Conservation (phyloP, 805 yeast genomes). For the Ogataea minuta region DNA sequence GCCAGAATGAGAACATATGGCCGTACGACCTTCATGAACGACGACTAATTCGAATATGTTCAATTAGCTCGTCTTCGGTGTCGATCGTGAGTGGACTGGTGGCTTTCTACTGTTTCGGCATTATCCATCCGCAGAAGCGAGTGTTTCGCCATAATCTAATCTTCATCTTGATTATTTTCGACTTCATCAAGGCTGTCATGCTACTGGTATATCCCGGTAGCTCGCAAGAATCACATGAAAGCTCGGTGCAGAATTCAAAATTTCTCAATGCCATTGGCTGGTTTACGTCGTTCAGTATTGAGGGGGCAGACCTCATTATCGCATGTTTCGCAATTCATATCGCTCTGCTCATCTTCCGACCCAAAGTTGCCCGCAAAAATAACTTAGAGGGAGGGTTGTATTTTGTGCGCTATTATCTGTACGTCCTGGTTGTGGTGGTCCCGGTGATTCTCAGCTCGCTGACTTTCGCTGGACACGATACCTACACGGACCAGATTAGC, state of each 20-base stretch:
- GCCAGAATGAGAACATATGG: slow-evolving; percentile 1
- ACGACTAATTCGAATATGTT: slow-evolving; percentile 36
- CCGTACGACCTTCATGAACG: slow-evolving; percentile 13
- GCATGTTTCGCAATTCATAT: slow-evolving; percentile 82
- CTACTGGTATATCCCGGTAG: slow-evolving; percentile 61
- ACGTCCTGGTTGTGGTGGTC: slow-evolving; percentile 52
- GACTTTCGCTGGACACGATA: slow-evolving; percentile 56
- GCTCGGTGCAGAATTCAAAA: slow-evolving; percentile 16
- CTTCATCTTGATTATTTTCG: slow-evolving; percentile 64
- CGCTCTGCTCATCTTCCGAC: slow-evolving; percentile 66
- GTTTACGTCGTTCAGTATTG: slow-evolving; percentile 75
- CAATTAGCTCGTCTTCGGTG: slow-evolving; percentile 47
- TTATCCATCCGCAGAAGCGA: slow-evolving; percentile 61
- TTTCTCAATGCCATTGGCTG: slow-evolving; percentile 73
- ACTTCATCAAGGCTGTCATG: slow-evolving; percentile 68
- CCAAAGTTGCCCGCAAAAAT: slow-evolving; percentile 38
- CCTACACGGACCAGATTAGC: slow-evolving; percentile 61
- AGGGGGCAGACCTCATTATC: slow-evolving; percentile 85
- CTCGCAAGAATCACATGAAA: slow-evolving; percentile 12
- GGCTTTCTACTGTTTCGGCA: slow-evolving; percentile 57
- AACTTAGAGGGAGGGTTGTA: slow-evolving; percentile 71
- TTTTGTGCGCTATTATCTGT: slow-evolving; percentile 54
- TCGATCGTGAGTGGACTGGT: slow-evolving; percentile 55
- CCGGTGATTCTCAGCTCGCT: slow-evolving; percentile 70
- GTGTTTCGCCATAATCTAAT: slow-evolving; percentile 73